Conservation (phyloP, 345 rosid genomes). For the Camelina neglecta region DNA sequence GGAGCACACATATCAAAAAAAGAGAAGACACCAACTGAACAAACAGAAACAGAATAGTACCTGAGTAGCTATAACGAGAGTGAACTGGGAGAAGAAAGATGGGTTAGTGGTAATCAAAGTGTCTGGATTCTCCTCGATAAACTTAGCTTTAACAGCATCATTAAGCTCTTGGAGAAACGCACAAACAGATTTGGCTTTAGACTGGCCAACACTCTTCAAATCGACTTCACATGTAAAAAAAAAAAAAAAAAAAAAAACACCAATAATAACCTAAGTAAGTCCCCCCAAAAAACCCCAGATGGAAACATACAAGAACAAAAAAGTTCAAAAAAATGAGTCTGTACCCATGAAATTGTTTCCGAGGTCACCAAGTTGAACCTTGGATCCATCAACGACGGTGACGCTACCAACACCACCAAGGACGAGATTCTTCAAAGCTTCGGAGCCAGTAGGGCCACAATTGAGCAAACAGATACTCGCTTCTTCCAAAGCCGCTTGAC, state of each 20-base stretch:
- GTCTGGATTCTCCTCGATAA: conserved; percentile 87
- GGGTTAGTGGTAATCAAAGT: conserved; percentile 68
- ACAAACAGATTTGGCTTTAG: conserved; percentile 90
- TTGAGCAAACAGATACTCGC: conserved; percentile 93
- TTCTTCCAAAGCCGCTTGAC: conserved; percentile 85
- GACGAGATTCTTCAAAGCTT: conserved; percentile 93
- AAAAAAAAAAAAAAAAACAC: conserved; percentile 23
- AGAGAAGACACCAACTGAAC: background rate
- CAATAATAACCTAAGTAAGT: conserved; percentile 15
- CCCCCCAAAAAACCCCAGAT: background rate
- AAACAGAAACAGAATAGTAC: conserved; percentile 42
- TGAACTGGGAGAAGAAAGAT: conserved; percentile 88
- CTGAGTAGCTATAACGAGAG: conserved; percentile 93
- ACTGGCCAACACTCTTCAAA: conserved; percentile 70
- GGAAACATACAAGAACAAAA: background rate
- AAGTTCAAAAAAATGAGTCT: background rate
- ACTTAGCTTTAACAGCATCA: conserved; percentile 98
- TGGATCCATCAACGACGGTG: conserved; percentile 91
- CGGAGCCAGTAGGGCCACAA: conserved; percentile 98
- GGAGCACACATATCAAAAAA: background rate
- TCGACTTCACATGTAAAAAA: conserved; percentile 63
- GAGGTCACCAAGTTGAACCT: conserved; percentile 84
- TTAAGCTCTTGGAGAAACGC: conserved; percentile 94
- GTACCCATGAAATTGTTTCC: conserved; percentile 95
- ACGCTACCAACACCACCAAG: conserved; percentile 97